These are phyloP conservation scores for Lecanosticta acicola DNA, from an alignment of 2,329 filamentous ascomycete species.

Conservation along the genomic window DNA sequence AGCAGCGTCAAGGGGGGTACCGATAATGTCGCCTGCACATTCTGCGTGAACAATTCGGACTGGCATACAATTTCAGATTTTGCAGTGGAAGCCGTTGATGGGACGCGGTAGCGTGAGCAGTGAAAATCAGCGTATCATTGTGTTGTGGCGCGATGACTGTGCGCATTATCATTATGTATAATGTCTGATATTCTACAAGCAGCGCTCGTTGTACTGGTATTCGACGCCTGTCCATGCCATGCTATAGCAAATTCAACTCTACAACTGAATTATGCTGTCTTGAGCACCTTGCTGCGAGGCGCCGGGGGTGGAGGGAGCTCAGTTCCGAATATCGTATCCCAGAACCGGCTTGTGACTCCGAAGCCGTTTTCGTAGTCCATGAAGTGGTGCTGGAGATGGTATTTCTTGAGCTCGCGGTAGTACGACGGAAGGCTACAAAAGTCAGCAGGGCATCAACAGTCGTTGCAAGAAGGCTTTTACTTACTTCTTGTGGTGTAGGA, in stretches of 20 bases:
- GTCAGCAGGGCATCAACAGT: slow-evolving; percentile 8
- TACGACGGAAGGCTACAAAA: slow-evolving; percentile 64
- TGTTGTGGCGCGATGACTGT: too few relatives aligned
- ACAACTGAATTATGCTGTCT: slow-evolving; percentile 32
- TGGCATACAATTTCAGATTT: too few relatives aligned
- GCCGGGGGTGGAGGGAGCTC: slow-evolving; percentile 56
- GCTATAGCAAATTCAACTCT: slow-evolving; percentile 4
- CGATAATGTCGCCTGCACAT: too few relatives aligned
- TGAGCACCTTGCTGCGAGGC: slow-evolving; percentile 42
- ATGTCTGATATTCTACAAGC: slow-evolving; percentile 12
- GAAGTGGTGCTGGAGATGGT: slow-evolving; percentile 95
- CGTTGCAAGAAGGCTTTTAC: slow-evolving; percentile 28
- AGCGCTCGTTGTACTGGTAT: slow-evolving; percentile 2
- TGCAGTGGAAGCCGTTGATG: too few relatives aligned
- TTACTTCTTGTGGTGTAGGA: slow-evolving; percentile 87
- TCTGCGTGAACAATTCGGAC: too few relatives aligned
- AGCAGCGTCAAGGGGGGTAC: too few relatives aligned
- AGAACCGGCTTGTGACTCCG: slow-evolving; percentile 92
- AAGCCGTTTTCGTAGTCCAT: slow-evolving; percentile 97
- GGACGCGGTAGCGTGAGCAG: too few relatives aligned
- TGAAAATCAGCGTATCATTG: too few relatives aligned
- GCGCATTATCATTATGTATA: slow-evolving; percentile 8
- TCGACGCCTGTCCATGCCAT: slow-evolving; percentile 9
- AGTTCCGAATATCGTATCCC: slow-evolving; percentile 89
- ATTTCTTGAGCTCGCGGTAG: slow-evolving; percentile 92